Conservation (phyloP, 192 early-diverging fungal genomes). For the Rhizophagus prolifer region DNA sequence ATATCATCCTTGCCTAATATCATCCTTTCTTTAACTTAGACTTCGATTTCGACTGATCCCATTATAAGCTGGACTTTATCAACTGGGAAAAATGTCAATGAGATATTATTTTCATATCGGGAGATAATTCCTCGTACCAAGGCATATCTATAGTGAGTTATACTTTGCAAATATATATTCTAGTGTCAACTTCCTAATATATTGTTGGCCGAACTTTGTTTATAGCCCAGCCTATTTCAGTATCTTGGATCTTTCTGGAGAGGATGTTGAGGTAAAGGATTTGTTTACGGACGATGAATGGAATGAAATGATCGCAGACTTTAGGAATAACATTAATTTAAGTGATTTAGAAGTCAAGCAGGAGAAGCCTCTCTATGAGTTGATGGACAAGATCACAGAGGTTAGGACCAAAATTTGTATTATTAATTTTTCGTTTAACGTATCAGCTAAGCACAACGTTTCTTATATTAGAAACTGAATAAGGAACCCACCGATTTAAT, state of each 20-base stretch:
- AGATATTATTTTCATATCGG: neutral
- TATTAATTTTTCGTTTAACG: constrained; percentile 19
- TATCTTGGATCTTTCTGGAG: too few species aligned
- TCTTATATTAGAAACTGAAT: neutral
- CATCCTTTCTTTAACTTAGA: too few species aligned
- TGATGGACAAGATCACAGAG: constrained; percentile 13
- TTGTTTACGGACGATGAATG: constrained; percentile 26
- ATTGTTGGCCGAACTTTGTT: too few species aligned
- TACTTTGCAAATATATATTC: constrained; percentile 2
- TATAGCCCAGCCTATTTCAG: constrained; percentile 25
- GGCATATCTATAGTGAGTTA: constrained; percentile 18
- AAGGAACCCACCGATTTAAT: constrained; percentile 12
- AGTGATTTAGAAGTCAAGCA: constrained; percentile 2
- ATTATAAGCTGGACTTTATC: neutral
- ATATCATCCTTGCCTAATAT: too few species aligned
- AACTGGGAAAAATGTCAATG: neutral
- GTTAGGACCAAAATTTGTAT: neutral
- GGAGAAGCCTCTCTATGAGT: neutral
- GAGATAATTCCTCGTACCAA: neutral
- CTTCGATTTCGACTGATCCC: neutral
- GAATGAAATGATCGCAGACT: constrained; percentile 22
- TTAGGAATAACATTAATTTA: constrained; percentile 10
- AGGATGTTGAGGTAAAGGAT: constrained; percentile 13
- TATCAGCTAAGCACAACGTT: too few species aligned
- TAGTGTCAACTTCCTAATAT: too few species aligned